Percentiles rank a stretch among this genome's conserved stretches.
Conservation (phyloP, 768 basidiomycete genomes). For the Hysterangium stoloniferum region DNA sequence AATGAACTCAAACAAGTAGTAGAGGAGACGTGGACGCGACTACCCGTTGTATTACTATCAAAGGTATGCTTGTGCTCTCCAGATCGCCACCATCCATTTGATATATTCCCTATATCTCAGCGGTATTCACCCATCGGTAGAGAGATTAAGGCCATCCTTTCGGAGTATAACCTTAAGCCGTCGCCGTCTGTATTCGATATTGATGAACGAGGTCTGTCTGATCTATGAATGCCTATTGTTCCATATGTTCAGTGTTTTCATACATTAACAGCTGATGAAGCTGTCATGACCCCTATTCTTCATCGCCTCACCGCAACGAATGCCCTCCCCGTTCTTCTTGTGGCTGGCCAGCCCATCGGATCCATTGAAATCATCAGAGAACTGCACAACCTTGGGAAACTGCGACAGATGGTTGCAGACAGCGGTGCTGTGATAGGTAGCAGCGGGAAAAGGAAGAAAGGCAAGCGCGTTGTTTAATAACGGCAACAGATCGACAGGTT, state of each 20-base stretch:
- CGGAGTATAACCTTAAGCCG: conserved; percentile 49
- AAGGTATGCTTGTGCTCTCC: conserved; percentile 38
- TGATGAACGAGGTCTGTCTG: conserved; percentile 45
- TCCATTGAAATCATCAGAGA: conserved; percentile 43
- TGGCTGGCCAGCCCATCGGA: conserved; percentile 56
- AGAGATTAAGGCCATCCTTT: conserved; percentile 55
- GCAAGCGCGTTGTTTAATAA: neutral
- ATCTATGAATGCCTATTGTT: neutral
- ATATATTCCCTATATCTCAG: conserved; percentile 26
- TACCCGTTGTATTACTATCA: conserved; percentile 69
- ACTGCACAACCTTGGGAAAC: conserved; percentile 42
- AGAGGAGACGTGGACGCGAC: conserved; percentile 59
- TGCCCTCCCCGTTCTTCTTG: conserved; percentile 58
- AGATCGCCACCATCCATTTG: conserved; percentile 9
- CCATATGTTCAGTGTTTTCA: neutral
- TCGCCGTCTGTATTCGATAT: conserved; percentile 62
- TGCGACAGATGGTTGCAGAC: conserved; percentile 39
- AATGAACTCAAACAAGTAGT: conserved; percentile 56
- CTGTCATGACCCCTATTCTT: conserved; percentile 55
- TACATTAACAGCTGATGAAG: conserved; percentile 43
- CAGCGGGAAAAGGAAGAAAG: conserved; percentile 44
- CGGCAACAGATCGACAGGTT: no score
- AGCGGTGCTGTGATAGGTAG: conserved; percentile 53
- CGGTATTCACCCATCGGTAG: conserved; percentile 56
- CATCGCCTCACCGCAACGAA: conserved; percentile 46